Percentiles rank a stretch among this genome's conserved stretches.
phyloP scores from a whole-genome alignment of 2,329 filamentous ascomycete species.

The Sporothrix phasma region DNA sequence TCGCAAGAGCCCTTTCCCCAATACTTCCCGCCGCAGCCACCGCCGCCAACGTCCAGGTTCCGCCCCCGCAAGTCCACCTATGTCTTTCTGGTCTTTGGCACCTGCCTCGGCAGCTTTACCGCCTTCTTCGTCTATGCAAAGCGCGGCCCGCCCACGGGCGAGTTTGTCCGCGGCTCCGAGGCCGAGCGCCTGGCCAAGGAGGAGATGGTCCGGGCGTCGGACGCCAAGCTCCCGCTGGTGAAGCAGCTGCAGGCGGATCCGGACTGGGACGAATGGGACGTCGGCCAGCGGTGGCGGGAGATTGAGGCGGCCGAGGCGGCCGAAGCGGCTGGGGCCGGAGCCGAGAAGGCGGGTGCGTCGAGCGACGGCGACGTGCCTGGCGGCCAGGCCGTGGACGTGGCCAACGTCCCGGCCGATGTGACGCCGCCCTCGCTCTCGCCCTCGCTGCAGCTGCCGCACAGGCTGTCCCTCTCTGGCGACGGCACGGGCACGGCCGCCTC shows the following conservation, averaged over 20 bases:
- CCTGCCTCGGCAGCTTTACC: background rate
- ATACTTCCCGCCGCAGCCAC: background rate
- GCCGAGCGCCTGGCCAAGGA: conserved; percentile 3
- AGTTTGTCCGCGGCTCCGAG: conserved; percentile 7
- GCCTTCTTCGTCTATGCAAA: background rate
- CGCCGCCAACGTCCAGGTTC: background rate
- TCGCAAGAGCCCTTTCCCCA: background rate
- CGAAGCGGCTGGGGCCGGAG: background rate
- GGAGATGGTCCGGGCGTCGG: background rate
- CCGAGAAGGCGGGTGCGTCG: background rate
- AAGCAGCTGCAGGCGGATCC: conserved; percentile 12
- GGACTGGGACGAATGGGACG: conserved; percentile 17
- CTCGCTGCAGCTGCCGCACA: background rate
- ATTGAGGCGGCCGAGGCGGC: background rate
- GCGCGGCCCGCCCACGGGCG: background rate
- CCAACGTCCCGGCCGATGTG: conserved; percentile 14
- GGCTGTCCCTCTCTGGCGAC: background rate
- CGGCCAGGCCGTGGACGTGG: background rate
- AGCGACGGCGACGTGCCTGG: background rate
- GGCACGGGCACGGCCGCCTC: background rate
- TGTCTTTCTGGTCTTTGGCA: background rate
- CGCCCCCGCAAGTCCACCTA: background rate
- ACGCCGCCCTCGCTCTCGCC: background rate
- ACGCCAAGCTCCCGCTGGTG: conserved; percentile 14
- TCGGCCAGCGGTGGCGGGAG: conserved; percentile 9